These are phyloP conservation scores for Fistulinella prunicolor DNA, from an alignment of 768 basidiomycete genomes.

Conservation along the genomic window DNA sequence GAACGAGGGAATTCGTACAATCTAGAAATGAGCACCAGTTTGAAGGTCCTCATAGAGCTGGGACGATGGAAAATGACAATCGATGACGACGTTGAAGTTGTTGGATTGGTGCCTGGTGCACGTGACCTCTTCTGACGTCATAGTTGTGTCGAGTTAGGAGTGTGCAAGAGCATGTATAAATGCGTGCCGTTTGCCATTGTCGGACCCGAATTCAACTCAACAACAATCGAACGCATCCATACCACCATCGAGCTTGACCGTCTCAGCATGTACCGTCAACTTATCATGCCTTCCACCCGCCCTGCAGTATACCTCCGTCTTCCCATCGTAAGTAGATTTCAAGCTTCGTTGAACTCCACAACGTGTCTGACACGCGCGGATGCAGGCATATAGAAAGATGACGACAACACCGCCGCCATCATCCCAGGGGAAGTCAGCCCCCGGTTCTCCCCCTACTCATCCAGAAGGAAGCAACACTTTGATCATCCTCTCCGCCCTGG, in stretches of 20 bases:
- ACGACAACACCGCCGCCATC: constrained; percentile 13
- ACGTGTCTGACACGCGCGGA: background rate
- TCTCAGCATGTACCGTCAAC: constrained; percentile 14
- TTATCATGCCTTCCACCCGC: constrained; percentile 8
- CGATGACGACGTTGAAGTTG: too few relatives aligned
- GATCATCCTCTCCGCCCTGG: constrained; percentile 31
- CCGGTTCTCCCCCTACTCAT: background rate
- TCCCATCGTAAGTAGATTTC: constrained; percentile 4
- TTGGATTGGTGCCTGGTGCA: too few relatives aligned
- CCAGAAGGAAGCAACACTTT: constrained; percentile 24
- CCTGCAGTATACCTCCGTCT: constrained; percentile 12
- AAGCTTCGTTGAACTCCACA: background rate
- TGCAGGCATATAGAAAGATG: constrained; percentile 12
- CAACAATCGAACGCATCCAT: too few relatives aligned
- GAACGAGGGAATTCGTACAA: too few relatives aligned
- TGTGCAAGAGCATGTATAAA: background rate
- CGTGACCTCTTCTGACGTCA: background rate
- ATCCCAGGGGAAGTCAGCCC: constrained; percentile 7
- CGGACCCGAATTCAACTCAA: too few relatives aligned
- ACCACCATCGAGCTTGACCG: too few relatives aligned
- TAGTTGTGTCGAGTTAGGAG: constrained; percentile 2
- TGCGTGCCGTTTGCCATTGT: background rate
- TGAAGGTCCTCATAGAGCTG: too few relatives aligned
- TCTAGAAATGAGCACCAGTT: too few relatives aligned
- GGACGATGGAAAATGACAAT: too few relatives aligned